Evolutionary conservation across 2,329 filamentous ascomycete species (phyloP).

Genomic region (Ilyonectria sp.): DNA sequence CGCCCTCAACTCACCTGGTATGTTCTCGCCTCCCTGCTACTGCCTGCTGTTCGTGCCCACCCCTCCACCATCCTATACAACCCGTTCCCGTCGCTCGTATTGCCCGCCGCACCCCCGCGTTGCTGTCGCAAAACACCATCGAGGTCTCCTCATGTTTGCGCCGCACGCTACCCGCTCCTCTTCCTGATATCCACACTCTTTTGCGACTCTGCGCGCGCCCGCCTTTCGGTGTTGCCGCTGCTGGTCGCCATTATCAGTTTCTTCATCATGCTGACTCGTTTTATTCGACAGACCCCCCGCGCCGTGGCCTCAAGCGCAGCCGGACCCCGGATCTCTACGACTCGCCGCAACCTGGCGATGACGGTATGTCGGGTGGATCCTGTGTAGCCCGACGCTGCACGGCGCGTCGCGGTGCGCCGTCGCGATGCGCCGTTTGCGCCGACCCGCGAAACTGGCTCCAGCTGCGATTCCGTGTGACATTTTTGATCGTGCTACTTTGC

Average conservation of each 20-base stretch:
- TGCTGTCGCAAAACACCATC: conserved; percentile 24
- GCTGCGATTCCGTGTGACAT: conserved; percentile 50
- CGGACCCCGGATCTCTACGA: conserved; percentile 80
- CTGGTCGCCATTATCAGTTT: background rate
- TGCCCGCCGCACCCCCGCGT: conserved; percentile 17
- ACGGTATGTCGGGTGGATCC: conserved; percentile 75
- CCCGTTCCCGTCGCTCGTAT: conserved; percentile 21
- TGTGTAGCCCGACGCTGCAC: conserved; percentile 55
- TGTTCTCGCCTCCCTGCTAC: conserved; percentile 51
- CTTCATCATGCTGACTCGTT: conserved; percentile 46
- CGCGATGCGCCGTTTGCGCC: conserved; percentile 37
- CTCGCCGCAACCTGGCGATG: conserved; percentile 70
- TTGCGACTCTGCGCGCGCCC: conserved; percentile 27
- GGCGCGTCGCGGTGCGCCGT: conserved; percentile 48
- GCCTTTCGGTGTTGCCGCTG: conserved; percentile 21
- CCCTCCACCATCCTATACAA: conserved; percentile 33
- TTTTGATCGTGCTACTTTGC: conserved; percentile 49
- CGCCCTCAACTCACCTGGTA: conserved; percentile 86
- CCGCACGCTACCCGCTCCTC: conserved; percentile 23
- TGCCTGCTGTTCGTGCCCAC: conserved; percentile 35
- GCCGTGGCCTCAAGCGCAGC: conserved; percentile 84
- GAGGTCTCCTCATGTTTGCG: conserved; percentile 25
- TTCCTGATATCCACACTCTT: conserved; percentile 13
- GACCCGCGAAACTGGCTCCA: conserved; percentile 33
- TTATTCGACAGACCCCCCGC: conserved; percentile 61